These are phyloP conservation scores for Sphagnum fallax DNA, from an alignment of 228 moss, liverwort and hornwort species.

Conservation along the genomic window DNA sequence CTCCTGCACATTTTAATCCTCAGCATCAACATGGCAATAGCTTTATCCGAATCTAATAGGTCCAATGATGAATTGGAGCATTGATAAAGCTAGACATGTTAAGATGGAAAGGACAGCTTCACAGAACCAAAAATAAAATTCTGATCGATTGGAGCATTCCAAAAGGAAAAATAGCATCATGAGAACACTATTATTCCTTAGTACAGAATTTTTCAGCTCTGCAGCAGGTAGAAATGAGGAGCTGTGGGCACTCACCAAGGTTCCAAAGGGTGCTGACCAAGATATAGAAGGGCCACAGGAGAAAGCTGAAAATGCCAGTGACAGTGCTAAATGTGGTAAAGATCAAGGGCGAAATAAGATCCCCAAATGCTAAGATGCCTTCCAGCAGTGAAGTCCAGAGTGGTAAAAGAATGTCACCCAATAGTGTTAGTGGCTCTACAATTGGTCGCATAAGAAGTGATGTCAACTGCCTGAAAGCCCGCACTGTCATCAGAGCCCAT, in stretches of 20 bases:
- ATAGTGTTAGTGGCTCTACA: constrained; percentile 44
- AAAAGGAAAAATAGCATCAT: too few relatives aligned
- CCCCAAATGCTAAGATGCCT: constrained; percentile 39
- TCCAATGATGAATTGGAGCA: too few relatives aligned
- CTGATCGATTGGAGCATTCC: too few relatives aligned
- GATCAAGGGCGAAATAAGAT: constrained; percentile 32
- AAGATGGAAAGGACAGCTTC: too few relatives aligned
- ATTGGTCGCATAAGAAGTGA: constrained; percentile 61
- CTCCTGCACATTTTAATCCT: constrained; percentile 13
- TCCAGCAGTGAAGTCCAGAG: constrained; percentile 46
- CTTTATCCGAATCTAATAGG: too few relatives aligned
- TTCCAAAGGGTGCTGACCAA: constrained; percentile 48
- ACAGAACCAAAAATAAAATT: background rate
- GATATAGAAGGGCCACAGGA: constrained; percentile 62
- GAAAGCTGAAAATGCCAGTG: constrained; percentile 33
- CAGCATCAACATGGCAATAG: too few relatives aligned
- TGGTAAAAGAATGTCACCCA: constrained; percentile 60
- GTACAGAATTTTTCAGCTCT: background rate
- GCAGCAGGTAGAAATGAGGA: too few relatives aligned
- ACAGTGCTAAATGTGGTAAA: constrained; percentile 34
- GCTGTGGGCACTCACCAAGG: constrained; percentile 35
- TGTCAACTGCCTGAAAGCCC: constrained; percentile 57
- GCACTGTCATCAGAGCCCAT: constrained; percentile 58
- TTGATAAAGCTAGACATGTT: too few relatives aligned
- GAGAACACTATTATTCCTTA: too few relatives aligned